A percentile compares a stretch with the other conserved stretches of the same genome.
Evolutionary conservation across 176 grass and related monocot genomes (phyloP).

Genomic region (Bolboschoenus planiculmis): DNA sequence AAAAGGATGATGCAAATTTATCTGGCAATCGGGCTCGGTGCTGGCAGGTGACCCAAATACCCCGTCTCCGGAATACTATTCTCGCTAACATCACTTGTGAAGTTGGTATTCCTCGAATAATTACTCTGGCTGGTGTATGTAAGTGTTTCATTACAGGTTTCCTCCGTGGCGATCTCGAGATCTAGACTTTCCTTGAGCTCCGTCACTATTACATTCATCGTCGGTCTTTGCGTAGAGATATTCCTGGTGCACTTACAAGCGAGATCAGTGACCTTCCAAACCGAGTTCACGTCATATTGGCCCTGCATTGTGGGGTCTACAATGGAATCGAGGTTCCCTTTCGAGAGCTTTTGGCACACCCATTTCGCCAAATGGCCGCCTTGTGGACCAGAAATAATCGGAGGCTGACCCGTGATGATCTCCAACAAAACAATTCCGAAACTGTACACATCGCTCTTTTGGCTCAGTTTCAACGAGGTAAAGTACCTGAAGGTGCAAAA

Average conservation of each 20-base stretch:
- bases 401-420: conserved; percentile 27
- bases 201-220: conserved; percentile 34
- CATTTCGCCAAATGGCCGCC: conserved; percentile 28
- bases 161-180: conserved; percentile 19
- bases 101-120: neutral
- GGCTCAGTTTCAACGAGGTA: neutral
- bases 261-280: conserved; percentile 45
- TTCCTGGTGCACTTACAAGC: conserved; percentile 26
- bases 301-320: conserved; percentile 32
- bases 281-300: conserved; percentile 41
- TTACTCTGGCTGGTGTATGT: neutral
- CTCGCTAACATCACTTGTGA: conserved; percentile 2
- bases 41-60: neutral
- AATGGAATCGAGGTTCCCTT: conserved; percentile 40
- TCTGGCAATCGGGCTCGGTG: neutral
- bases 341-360: conserved; percentile 23
- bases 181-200: conserved; percentile 53
- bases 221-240: conserved; percentile 15
- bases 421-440: conserved; percentile 37
- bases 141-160: neutral
- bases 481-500: neutral
- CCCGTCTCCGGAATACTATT: neutral
- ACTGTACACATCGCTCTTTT: conserved; percentile 47
- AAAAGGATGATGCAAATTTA: neutral
- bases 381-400: neutral